These are phyloP conservation scores for Strobilomyces echinocephalus DNA, from an alignment of 768 basidiomycete species.

Conservation along the genomic window DNA sequence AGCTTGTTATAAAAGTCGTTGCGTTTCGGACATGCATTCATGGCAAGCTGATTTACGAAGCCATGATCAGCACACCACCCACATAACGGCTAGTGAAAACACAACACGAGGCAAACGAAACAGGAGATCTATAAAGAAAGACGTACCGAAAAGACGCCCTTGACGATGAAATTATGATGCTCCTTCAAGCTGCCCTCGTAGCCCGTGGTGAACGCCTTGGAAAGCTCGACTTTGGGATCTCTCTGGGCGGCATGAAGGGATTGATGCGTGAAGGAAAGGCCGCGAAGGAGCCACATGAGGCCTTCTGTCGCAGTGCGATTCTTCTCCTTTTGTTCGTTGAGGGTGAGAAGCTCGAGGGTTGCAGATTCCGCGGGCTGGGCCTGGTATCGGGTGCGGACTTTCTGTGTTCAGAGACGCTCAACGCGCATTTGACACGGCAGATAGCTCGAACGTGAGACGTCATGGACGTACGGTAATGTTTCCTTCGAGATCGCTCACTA, in stretches of 20 bases:
- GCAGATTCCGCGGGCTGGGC: constrained; percentile 57
- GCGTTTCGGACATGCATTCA: constrained; percentile 58
- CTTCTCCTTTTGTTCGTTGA: constrained; percentile 82
- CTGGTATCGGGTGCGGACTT: constrained; percentile 80
- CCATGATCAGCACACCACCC: background rate
- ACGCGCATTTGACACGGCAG: background rate
- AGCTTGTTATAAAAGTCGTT: constrained; percentile 58
- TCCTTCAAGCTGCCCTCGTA: constrained; percentile 82
- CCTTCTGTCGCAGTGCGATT: constrained; percentile 87
- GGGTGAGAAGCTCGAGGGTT: constrained; percentile 81
- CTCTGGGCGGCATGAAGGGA: constrained; percentile 70
- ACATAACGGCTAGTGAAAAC: background rate
- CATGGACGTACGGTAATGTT: constrained; percentile 72
- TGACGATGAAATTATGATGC: constrained; percentile 75
- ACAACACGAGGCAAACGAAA: background rate
- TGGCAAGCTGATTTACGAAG: constrained; percentile 38
- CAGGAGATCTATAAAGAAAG: background rate
- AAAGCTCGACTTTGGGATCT: constrained; percentile 52
- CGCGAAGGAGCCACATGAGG: constrained; percentile 90
- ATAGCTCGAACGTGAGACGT: background rate
- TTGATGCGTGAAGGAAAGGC: constrained; percentile 82
- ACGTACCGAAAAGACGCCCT: constrained; percentile 55
- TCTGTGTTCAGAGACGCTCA: constrained; percentile 43
- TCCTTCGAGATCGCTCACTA: constrained; percentile 82
- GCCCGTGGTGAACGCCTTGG: constrained; percentile 68